Base-by-base conservation (phyloP, 306 rosid species). In the Fagus crenata region DNA sequence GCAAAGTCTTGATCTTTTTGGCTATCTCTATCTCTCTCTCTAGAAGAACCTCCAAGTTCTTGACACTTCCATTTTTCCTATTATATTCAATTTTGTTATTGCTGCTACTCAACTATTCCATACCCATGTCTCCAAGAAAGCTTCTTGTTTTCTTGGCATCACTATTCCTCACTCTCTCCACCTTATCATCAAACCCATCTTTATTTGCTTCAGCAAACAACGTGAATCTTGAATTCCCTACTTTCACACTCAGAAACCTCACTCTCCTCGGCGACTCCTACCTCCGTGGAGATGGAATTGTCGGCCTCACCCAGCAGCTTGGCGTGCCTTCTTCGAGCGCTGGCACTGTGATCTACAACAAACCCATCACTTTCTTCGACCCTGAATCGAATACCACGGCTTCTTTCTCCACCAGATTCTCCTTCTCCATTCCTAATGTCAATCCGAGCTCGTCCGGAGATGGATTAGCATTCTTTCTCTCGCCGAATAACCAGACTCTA, bases 191-290 rank as follows among this genome's bases (percentile, higher is more conserved):
- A 4, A 3, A 33, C 49, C 49, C 81, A 2, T 33, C 22, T 40
- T 74, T 22, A 0, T 22, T 63, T 13, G 43, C 8, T 1, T 72
- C 82, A 6, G 79, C 86, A 4, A 80, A 81, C 35, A 64, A 71
- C 3, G 77, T 85, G 6, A 70, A 76, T 18, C 85, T 94, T 71
- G 80, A 60, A 51, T 89, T 95, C 86, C 61, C 77, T 6, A 84
- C 90, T 40, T 95, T 95, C 87, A 78, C 81, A 2, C 84, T 90
- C 78, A 85, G 97, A 42, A 92, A 95, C 89, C 87, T 95, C 67
- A 90, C 96, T 32, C 91, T 95, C 75, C 86, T 92, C 18, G 97
- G 97, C 46, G 96, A 90, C 73, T 92, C 98, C 28, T 86, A 87
- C 59, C 91, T 95, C 89, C 85, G 86, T 7, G 73, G 86, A 13